These are phyloP conservation scores for Cladorrhinum sp. DNA, from an alignment of 2,329 filamentous ascomycete species.

Conservation along the genomic window DNA sequence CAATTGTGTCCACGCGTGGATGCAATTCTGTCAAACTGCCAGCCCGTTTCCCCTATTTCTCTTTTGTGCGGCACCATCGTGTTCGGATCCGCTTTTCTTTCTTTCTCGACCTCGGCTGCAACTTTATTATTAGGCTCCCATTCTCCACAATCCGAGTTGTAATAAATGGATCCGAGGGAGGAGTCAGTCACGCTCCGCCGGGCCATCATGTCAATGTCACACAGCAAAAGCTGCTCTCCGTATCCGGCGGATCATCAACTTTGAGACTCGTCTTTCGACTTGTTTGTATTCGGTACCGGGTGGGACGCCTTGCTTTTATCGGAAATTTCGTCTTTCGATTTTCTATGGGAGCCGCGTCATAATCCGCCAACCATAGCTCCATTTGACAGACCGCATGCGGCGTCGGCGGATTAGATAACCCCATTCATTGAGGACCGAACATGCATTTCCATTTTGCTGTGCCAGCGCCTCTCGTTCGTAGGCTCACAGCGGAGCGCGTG, in stretches of 20 bases:
- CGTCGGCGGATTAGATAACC: too few relatives aligned
- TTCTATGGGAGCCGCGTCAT: too few relatives aligned
- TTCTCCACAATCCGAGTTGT: not conserved
- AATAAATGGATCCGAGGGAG: not conserved
- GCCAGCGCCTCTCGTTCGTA: too few relatives aligned
- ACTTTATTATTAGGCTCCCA: not conserved
- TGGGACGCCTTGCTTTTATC: too few relatives aligned
- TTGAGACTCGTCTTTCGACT: not conserved
- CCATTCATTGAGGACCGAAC: too few relatives aligned
- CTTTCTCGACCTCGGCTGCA: not conserved
- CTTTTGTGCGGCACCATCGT: not conserved
- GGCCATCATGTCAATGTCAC: not conserved
- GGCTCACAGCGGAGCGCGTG: too few relatives aligned
- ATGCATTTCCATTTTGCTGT: too few relatives aligned
- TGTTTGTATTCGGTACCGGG: too few relatives aligned
- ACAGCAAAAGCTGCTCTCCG: not conserved
- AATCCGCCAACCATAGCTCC: too few relatives aligned
- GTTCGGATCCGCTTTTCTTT: not conserved
- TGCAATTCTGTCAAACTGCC: not conserved
- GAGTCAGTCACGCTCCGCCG: not conserved
- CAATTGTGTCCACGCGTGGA: not conserved
- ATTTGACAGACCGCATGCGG: too few relatives aligned
- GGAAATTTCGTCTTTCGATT: too few relatives aligned
- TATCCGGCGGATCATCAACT: not conserved
- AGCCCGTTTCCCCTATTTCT: not conserved